A percentile compares a stretch with the other conserved stretches of the same genome.
Conservation (phyloP, 495 filamentous ascomycete species). For the Neurospora tetraspora region DNA sequence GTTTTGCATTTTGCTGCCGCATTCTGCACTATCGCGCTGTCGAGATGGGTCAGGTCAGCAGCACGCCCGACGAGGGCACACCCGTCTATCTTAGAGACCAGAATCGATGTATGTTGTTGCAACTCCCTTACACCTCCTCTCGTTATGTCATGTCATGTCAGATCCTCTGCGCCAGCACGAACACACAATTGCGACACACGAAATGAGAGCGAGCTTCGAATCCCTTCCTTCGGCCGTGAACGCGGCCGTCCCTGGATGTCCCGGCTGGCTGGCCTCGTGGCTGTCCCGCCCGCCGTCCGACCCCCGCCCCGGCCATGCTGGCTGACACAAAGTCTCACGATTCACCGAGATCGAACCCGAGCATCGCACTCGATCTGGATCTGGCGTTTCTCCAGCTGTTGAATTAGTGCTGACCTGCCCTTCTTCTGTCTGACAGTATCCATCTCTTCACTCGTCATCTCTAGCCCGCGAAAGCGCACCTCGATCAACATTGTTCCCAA, state of each 20-base stretch:
- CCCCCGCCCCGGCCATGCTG: not conserved
- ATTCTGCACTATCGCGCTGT: slow-evolving; percentile 11
- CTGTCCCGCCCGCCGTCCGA: not conserved
- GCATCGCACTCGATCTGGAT: not conserved
- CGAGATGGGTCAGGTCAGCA: slow-evolving; percentile 87
- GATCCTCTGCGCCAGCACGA: not conserved
- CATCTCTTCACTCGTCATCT: slow-evolving; percentile 65
- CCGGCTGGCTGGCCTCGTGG: slow-evolving; percentile 1
- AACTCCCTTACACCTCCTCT: slow-evolving; percentile 3
- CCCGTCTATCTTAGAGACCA: slow-evolving; percentile 83
- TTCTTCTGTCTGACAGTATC: slow-evolving; percentile 51
- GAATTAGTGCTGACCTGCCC: slow-evolving; percentile 10
- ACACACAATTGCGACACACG: not conserved
- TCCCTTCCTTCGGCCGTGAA: not conserved
- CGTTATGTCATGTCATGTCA: not conserved
- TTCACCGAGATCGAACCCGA: not conserved
- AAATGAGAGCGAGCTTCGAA: not conserved
- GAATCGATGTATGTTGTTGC: slow-evolving; percentile 55
- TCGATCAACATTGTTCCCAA: slow-evolving; percentile 77
- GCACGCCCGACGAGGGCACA: slow-evolving; percentile 78
- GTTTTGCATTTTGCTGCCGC: not conserved
- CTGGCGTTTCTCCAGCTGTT: not conserved
- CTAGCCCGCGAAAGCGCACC: slow-evolving; percentile 61
- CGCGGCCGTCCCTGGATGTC: not conserved
- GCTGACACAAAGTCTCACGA: not conserved